phyloP scores from a whole-genome alignment of 495 filamentous ascomycete genomes.

The Lasiosphaeria hispida region DNA sequence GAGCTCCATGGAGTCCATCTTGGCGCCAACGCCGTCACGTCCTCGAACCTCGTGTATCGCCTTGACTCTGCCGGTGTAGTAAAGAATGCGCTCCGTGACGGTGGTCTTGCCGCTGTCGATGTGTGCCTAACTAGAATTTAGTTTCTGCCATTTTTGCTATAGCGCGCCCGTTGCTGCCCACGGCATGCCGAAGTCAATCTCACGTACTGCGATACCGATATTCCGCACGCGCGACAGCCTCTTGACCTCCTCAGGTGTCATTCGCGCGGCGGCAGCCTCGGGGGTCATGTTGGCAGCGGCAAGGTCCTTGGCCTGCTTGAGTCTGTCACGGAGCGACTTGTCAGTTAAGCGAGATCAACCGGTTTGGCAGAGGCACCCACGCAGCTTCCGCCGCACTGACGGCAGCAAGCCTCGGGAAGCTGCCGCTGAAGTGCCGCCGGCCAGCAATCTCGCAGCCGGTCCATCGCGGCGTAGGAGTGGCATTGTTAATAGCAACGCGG shows the following conservation, averaged over 20 bases:
- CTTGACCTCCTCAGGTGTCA: conserved; percentile 71
- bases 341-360: not conserved
- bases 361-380: conserved; percentile 24
- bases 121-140: conserved; percentile 63
- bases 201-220: conserved; percentile 92
- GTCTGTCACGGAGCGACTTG: conserved; percentile 19
- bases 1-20: conserved; percentile 99
- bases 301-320: conserved; percentile 44
- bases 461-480: conserved; percentile 14
- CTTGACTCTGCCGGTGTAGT: conserved; percentile 96
- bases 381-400: conserved; percentile 34
- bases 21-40: conserved; percentile 91
- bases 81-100: conserved; percentile 93
- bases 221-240: conserved; percentile 81
- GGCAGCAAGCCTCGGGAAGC: conserved; percentile 20
- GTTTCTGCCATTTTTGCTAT: not conserved
- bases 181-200: not conserved
- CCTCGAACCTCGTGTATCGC: conserved; percentile 97
- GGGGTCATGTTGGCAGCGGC: conserved; percentile 43
- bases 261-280: conserved; percentile 51
- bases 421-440: conserved; percentile 32
- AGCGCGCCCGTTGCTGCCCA: not conserved
- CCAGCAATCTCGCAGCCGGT: conserved; percentile 18
- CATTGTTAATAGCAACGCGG: conserved; percentile 16
- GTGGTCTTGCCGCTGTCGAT: conserved; percentile 99